phyloP scores from a whole-genome alignment of 2,329 filamentous ascomycete species.

The Clarireedia homoeocarpa region DNA sequence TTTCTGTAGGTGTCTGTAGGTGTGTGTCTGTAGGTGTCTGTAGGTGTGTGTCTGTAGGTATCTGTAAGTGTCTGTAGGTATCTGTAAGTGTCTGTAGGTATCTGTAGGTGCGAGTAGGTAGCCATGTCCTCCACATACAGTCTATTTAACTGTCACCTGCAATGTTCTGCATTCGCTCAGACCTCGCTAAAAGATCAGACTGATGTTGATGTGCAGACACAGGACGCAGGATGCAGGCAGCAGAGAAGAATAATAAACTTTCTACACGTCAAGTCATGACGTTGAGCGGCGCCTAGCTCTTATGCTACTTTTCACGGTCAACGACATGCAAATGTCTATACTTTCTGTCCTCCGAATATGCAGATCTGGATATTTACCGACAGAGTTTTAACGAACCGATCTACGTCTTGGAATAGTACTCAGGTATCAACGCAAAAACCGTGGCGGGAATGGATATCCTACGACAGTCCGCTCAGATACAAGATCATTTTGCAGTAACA shows the following conservation, averaged over 20 bases:
- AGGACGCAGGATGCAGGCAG: not conserved
- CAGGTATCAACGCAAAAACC: too few relatives aligned
- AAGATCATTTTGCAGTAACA: too few relatives aligned
- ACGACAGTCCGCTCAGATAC: too few relatives aligned
- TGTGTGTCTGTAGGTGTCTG: not conserved
- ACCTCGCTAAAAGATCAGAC: slow-evolving; percentile 1
- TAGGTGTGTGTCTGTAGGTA: too few relatives aligned
- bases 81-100: not conserved
- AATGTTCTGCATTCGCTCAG: not conserved
- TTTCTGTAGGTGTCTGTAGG: not conserved
- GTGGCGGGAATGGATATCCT: too few relatives aligned
- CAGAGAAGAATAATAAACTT: not conserved
- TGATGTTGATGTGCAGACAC: not conserved
- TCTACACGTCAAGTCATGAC: not conserved
- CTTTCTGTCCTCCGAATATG: not conserved
- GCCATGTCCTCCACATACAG: too few relatives aligned
- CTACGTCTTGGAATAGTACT: not conserved
- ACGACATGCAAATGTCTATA: not conserved
- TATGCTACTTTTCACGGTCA: not conserved
- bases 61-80: not conserved
- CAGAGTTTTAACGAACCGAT: not conserved
- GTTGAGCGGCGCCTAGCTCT: not conserved
- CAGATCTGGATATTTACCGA: not conserved
- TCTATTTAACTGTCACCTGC: not conserved
- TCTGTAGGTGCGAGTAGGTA: not conserved